Evolutionary conservation across 306 rosid genomes (phyloP), one percentile per base, ranked within the genome.

Genomic region (Vigna angularis): DNA sequence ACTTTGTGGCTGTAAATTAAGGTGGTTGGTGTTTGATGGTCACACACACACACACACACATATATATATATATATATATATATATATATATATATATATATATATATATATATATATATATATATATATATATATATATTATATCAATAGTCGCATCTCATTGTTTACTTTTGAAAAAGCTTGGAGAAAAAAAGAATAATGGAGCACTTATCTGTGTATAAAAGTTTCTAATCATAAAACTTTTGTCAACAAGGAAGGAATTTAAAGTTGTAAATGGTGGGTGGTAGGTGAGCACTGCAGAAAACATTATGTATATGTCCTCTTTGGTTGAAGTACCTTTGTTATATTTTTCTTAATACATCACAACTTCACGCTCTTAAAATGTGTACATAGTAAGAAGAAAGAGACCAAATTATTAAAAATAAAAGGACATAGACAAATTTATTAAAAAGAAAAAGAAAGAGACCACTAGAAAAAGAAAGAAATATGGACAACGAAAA

Each of bases 181-280:
- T 36, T 44, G 45, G 45, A 62, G 67, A 59, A 59, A 32, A 45
- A 47, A 32, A 20, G 22, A 20, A 32, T 38, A 7, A 30, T 51
- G 1, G 5, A 28, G 18, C 13, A 16, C 7, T 32, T 28, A 7
- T 16, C 14, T 49, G 7, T 15, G 9, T 34, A 13, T 55, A 9
- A 4, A 38, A 45, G 3, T n/a, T 30, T 30, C 32, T 30, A 6
- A n/a, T 16, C 2, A 36, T 11, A 66, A 14, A 8, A 13, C 36
- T 50, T 55, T 30, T 50, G 81, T 77, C 81, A 77, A 52, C 34
- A 24, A 13, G 22, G 22, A 6, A 67, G 22, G 11, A 67, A 45
- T 15, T 12, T 66, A 44, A 22, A 22, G 49, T 20, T 66, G 5
- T 20, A 47, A 68, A 47, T 68, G 15, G 66, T 30, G 32, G 32